Evolutionary conservation across 179 eudicot species (phyloP).

Genomic region (Spinacia oleracea): DNA sequence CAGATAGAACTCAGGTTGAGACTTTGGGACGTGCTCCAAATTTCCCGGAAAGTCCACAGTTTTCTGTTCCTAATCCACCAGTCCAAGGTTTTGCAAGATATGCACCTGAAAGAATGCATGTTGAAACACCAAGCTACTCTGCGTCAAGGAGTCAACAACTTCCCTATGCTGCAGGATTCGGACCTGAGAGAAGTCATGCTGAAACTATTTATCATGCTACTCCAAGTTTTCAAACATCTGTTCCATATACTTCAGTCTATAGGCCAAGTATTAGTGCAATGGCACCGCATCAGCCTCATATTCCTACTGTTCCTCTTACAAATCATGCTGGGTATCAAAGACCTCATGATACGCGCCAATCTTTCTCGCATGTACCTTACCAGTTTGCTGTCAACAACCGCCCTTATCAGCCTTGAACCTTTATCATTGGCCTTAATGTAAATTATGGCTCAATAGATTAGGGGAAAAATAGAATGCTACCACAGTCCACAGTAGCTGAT

Average conservation of each 20-base stretch:
- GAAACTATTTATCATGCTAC: neutral
- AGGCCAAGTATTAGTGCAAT: slow-evolving; percentile 1
- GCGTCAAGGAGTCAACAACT: neutral
- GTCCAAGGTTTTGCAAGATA: slow-evolving; percentile 7
- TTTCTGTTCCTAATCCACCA: slow-evolving; percentile 3
- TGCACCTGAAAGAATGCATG: neutral
- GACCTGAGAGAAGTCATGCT: slow-evolving; percentile 6
- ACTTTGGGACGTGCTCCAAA: neutral
- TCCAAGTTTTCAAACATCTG: slow-evolving; percentile 1
- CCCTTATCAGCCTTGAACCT: neutral
- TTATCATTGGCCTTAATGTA: neutral
- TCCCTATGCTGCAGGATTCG: neutral
- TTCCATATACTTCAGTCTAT: neutral
- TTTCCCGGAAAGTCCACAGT: neutral
- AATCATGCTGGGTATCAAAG: slow-evolving; percentile 8
- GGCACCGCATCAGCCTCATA: slow-evolving; percentile 21
- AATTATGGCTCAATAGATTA: neutral
- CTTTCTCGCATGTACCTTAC: neutral
- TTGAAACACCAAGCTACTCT: neutral
- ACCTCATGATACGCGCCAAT: neutral
- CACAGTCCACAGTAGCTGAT: neutral
- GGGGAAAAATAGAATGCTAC: neutral
- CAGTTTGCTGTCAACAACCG: neutral
- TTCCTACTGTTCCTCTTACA: neutral
- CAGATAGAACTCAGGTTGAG: slow-evolving; percentile 10